Base-by-base conservation (phyloP, 2,329 filamentous ascomycete genomes). In the Neonectria ditissima region DNA sequence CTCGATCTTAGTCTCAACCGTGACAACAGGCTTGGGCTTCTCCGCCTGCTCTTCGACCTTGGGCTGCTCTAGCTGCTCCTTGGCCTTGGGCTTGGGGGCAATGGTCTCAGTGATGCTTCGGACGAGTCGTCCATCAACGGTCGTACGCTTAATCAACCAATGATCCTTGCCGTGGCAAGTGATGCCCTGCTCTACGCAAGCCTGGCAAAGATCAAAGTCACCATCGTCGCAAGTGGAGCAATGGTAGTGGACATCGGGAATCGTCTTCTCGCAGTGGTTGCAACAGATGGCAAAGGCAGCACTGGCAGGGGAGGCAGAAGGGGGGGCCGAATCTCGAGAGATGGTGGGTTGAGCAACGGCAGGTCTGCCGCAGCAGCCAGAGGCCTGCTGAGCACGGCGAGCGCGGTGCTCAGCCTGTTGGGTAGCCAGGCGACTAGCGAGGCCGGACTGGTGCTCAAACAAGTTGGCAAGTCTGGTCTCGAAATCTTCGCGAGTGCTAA, bases 141-240 rank as follows among this genome's bases (percentile, higher is more conserved):
- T 88, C 67, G 88, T 89, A 62, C 96, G 91, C 87, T 97, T 97
- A 78, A 98, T 95, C 79, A 99, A 84, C 94, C 94, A 97, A 81
- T 99, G 96, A 67, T 89, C 87, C 30, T 90, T 86, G 61, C 90
- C 90, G 66, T 89, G 87, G 82, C 97, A 99, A 43, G 92, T 87
- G 62, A 91, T 84, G 67, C 94, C 94, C 44, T 84, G 82, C 53
- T 89, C 86, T 51, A 97, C 88, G 74, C 96, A 99, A 6, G 83
- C 79, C 68, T 89, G 86, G 84, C 97, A 99, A 30, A 99, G 87
- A 75, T 99, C 96, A 74, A 94, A 99, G 78, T 99, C 96, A 43
- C 95, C 96, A 61, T 91, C 88, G 68, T 98, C 93, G 76, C 96
- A 99, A 62, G 92, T 92, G 69, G 92, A 92, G 84, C 97, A 99